Percentiles rank a stretch among this genome's conserved stretches.
Evolutionary conservation across 2,329 filamentous ascomycete species (phyloP).

Genomic region (Diaporthe caulivora): DNA sequence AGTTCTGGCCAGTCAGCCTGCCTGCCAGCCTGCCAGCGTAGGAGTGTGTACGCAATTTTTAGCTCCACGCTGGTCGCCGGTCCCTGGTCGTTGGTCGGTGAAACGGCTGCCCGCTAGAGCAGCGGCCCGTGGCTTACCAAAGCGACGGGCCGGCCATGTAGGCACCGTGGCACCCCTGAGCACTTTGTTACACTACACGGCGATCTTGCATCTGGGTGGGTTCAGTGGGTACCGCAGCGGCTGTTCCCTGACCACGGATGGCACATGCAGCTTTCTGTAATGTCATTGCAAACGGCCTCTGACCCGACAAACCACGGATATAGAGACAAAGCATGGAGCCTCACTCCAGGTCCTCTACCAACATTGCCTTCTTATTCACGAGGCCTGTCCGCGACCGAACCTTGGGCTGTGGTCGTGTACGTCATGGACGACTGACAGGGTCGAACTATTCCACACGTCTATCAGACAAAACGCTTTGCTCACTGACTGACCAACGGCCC

Average conservation of each 20-base stretch:
- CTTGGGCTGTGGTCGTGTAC: neutral
- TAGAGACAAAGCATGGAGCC: neutral
- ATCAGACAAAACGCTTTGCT: neutral
- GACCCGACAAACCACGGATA: neutral
- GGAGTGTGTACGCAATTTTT: slow-evolving; percentile 15
- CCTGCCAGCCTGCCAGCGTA: neutral
- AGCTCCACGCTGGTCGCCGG: slow-evolving; percentile 10
- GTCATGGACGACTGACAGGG: neutral
- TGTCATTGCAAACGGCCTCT: neutral
- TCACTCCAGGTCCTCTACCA: neutral
- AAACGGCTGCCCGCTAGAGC: slow-evolving; percentile 27
- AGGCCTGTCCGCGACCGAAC: neutral
- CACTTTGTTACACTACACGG: neutral
- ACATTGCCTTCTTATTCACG: too few relatives aligned
- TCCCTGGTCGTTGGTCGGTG: neutral
- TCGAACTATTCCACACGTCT: neutral
- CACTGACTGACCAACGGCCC: neutral
- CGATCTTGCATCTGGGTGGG: slow-evolving; percentile 13
- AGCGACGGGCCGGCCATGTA: slow-evolving; percentile 17
- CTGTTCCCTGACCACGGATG: neutral
- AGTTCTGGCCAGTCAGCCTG: too few relatives aligned
- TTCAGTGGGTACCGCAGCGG: slow-evolving; percentile 1
- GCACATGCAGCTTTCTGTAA: neutral
- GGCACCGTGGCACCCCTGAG: neutral
- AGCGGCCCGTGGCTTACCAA: slow-evolving; percentile 29